Base-by-base conservation (phyloP, 2,329 filamentous ascomycete species). In the Fusarium miscanthi region DNA sequence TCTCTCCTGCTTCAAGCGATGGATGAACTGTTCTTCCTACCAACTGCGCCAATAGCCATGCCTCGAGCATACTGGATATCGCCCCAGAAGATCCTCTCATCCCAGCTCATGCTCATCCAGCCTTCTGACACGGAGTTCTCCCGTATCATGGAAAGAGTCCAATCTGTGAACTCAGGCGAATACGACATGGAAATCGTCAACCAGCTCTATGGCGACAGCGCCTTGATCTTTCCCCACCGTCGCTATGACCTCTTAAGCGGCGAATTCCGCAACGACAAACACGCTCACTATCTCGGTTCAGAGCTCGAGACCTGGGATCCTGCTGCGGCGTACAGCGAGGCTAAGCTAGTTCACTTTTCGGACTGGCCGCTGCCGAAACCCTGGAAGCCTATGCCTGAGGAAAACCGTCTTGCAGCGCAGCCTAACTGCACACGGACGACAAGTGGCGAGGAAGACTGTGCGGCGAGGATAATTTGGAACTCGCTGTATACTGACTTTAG, bases 131-230 rank as follows among this genome's bases (percentile, higher is more conserved):
- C 74, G 14, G 90, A 92, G 61, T 86, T 89, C 63, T 52, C 61
- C 12, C 79, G 82, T 13, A 70, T 85, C 13, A 74, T 75, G 59
- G 48, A 63, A n/a, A 75, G 66, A 16, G 71, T 81, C 1, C 38
- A 78, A 2, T 49, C 82, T 1, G 72, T 75, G 0, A 25, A n/a
- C 1, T 0, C 33, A 1, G 56, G 69, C 14, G 83, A 87, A 14
- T 91, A 88, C 65, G 91, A 93, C 67, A 92, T 92, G 90, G 90
- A 92, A 73, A 82, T 93, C 2, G 80, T 92, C 49, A 92, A 93
- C 72, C 81, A 86, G 16, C 85, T 90, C 11, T 93, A 91, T 71
- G 83, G 81, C 5, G 83, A 88, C 43, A 87, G 80, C 33, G 89
- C 89, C 6, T 78, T 91, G 77, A 83, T 92, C 27, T 82, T 93